Evolutionary conservation across 768 basidiomycete genomes (phyloP).

Genomic region (Leccinum boreale): DNA sequence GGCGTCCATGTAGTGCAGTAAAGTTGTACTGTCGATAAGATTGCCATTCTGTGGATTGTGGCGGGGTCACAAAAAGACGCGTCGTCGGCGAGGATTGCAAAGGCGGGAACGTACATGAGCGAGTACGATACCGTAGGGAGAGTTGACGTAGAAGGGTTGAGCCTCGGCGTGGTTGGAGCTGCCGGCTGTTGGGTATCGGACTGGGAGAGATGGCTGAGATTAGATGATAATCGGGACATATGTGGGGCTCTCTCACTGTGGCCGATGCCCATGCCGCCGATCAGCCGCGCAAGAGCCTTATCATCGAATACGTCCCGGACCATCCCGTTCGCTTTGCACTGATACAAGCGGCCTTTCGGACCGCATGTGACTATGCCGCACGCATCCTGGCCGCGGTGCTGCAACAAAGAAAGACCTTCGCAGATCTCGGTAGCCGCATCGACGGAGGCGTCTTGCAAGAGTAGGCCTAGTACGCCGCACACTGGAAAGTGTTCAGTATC

Average conservation of each 20-base stretch:
- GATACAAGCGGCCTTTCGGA: constrained; percentile 90
- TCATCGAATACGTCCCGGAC: constrained; percentile 95
- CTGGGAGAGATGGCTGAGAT: constrained; percentile 39
- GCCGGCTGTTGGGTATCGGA: constrained; percentile 97
- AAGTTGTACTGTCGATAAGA: constrained; percentile 83
- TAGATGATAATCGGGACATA: background rate
- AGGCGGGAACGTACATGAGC: constrained; percentile 70
- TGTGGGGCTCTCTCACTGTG: constrained; percentile 61
- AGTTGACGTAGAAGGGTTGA: constrained; percentile 99
- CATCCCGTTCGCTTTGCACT: constrained; percentile 99
- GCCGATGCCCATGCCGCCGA: constrained; percentile 96
- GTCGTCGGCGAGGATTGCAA: background rate
- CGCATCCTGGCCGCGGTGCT: constrained; percentile 97
- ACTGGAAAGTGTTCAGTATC: constrained; percentile 37
- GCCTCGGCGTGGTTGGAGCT: constrained; percentile 96
- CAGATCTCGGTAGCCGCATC: constrained; percentile 86
- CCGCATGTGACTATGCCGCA: constrained; percentile 98
- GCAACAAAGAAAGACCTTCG: constrained; percentile 92
- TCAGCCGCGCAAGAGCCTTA: constrained; percentile 66
- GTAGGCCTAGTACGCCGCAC: constrained; percentile 92
- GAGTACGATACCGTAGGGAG: constrained; percentile 98
- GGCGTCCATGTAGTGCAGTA: constrained; percentile 94
- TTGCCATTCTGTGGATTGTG: constrained; percentile 79
- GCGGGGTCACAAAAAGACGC: constrained; percentile 3
- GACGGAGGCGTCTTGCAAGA: constrained; percentile 72